Base-by-base conservation (phyloP, 768 basidiomycete species). In the Phlebiopsis gigantea region DNA sequence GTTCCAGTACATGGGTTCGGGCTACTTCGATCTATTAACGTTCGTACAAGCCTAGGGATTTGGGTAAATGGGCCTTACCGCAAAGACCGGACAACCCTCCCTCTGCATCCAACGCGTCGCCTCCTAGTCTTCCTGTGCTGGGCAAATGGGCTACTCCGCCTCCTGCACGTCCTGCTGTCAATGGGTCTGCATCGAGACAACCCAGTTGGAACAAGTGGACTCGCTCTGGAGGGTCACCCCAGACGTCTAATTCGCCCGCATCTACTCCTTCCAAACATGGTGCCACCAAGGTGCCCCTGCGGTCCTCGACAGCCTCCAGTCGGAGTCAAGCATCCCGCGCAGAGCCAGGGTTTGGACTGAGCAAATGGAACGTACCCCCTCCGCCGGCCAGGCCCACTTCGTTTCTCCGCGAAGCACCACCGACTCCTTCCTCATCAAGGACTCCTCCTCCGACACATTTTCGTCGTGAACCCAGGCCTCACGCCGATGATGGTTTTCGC, bases 121-220 rank as follows among this genome's bases (percentile, higher is more conserved):
- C 47, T 29, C 19, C 3, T 2, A 22, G 21, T 39, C 30, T 61
- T 17, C 57, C 46, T 28, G 60, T 42, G 24, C 26, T 59, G 42
- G 57, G 48, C 26, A 56, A 56, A 29, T 65, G 62, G 64, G 56
- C 43, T 12, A 22, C 14, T 3, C 62, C 57, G 1, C 29, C 22
- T 4, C 60, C 56, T 10, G 10, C 55, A 0, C 7, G 29, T n/a
- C 21, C 52, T 21, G 19, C 25, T 25, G 19, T 3, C 30, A 19
- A 29, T 41, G 12, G 31, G 5, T 21, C 30, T 25, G 17, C 30
- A 17, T 19, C 31, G n/a, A 25, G 22, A 15, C 21, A 14, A 6
- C 15, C 50, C 22, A 30, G 50, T 41, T 31, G 30, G 29, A 31
- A 30, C 19, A 51, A 51, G 24, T 51, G 50, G 50, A 15, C 50